Evolutionary conservation across 176 grass and related monocot genomes (phyloP), one percentile per base, ranked within the genome.

Genomic region (Oryza meridionalis): DNA sequence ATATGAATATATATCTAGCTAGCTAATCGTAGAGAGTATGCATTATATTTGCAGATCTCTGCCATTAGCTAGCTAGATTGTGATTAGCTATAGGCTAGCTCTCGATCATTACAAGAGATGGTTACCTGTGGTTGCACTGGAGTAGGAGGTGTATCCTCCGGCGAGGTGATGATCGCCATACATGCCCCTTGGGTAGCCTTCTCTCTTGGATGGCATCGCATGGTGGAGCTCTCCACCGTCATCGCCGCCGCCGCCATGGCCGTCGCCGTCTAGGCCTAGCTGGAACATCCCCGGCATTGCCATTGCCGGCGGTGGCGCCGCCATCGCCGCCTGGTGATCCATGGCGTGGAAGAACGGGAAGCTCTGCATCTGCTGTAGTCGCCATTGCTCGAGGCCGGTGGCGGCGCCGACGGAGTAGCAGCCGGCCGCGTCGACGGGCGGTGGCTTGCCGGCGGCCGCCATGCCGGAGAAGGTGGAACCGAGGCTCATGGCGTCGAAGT

Each of bases 261-360:
- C 70, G 3, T 61, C 70, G 1, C 64, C 37, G 58, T 88, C 67
- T 29, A 83, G 21, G 35, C 80, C 80, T 72, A 88, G 24, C 2
- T 87, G 88, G 75, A 90, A 69, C 69, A 86, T 79, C 9, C 88
- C 84, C 4, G 84, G 84, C 76, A 87, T 90, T 4, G 81, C 77
- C 89, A 87, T 84, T 0, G 85, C 65, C 21, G 82, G 76, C 21
- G 82, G 76, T 3, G 81, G 17, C 4, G 84, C 75, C 0, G 31
- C 40, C 42, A 87, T 65, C 15, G 64, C 22, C 16, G 65, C 70
- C 65, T 84, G 89, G 70, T 84, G 89, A 65, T 91, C 84, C 85
- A 91, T 81, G 4, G 84, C 89, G 51, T 87, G 89, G 47, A 87
- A n/a, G 89, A 91, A 91, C 70, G 89, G 89, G 89, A 91, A 87